phyloP scores from a whole-genome alignment of 2,329 filamentous ascomycete genomes.

The Trichoderma arundinaceum region DNA sequence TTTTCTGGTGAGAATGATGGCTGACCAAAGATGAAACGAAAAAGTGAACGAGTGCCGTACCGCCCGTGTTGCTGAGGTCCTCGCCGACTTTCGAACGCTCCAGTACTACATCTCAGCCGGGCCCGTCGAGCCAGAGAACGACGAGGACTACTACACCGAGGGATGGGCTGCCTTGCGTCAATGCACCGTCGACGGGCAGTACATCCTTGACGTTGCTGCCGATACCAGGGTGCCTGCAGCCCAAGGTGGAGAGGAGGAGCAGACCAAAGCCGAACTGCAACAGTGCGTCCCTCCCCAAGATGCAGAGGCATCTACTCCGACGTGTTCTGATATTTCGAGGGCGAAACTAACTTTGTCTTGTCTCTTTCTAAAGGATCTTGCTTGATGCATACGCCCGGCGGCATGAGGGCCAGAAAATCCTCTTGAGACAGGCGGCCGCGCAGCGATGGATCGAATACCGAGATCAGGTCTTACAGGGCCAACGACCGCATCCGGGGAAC shows the following conservation, averaged over 20 bases:
- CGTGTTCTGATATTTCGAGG: too few relatives aligned
- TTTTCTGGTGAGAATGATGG: neutral
- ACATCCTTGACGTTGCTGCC: conserved; percentile 68
- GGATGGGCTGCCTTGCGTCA: conserved; percentile 68
- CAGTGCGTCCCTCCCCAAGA: conserved; percentile 53
- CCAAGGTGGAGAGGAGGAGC: conserved; percentile 62
- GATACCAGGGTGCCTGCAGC: conserved; percentile 63
- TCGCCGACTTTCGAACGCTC: conserved; percentile 65
- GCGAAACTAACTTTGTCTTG: conserved; percentile 15
- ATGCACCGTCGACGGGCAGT: conserved; percentile 66
- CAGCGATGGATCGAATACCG: conserved; percentile 64
- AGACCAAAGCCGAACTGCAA: conserved; percentile 65
- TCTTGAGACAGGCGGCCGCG: conserved; percentile 63
- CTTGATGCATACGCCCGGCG: conserved; percentile 66
- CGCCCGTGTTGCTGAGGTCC: conserved; percentile 65
- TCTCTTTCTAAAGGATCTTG: conserved; percentile 51
- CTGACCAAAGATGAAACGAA: conserved; percentile 16
- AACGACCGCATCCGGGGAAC: conserved; percentile 54
- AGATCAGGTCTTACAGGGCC: conserved; percentile 58
- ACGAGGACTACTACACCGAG: conserved; percentile 66
- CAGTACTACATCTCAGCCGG: conserved; percentile 67
- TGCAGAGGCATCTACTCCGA: neutral
- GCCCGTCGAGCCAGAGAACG: conserved; percentile 59
- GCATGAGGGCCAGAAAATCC: conserved; percentile 70
- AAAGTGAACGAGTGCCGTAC: conserved; percentile 66